phyloP scores from a whole-genome alignment of 2,329 filamentous ascomycete genomes.

The Epichloe scottii region DNA sequence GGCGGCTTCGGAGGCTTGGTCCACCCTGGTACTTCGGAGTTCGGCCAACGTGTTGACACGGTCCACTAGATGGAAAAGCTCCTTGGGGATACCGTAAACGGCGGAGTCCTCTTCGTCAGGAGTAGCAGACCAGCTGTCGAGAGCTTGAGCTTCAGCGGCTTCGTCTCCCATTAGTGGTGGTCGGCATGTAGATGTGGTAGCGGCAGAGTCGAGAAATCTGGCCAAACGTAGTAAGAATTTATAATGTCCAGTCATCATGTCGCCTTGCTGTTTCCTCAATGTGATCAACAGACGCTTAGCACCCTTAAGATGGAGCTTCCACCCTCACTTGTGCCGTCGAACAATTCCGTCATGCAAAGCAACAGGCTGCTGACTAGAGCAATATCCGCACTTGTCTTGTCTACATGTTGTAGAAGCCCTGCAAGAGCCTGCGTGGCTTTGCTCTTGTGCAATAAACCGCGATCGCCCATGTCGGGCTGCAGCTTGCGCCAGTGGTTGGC shows the following conservation, averaged over 20 bases:
- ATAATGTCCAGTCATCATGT: slow-evolving; percentile 24
- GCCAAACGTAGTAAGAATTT: slow-evolving; percentile 23
- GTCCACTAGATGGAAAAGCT: slow-evolving; percentile 22
- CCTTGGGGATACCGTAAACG: slow-evolving; percentile 24
- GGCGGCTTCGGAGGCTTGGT: slow-evolving; percentile 16
- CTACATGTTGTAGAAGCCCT: slow-evolving; percentile 21
- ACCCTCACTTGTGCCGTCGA: slow-evolving; percentile 28
- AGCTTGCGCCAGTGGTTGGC: slow-evolving; percentile 23
- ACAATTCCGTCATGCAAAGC: slow-evolving; percentile 29
- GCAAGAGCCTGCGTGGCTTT: slow-evolving; percentile 20
- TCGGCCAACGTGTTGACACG: slow-evolving; percentile 20
- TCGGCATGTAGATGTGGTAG: slow-evolving; percentile 21
- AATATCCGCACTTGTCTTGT: slow-evolving; percentile 19
- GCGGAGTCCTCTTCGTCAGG: slow-evolving; percentile 21
- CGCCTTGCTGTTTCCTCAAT: slow-evolving; percentile 17
- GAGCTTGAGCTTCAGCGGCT: slow-evolving; percentile 14
- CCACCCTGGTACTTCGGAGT: slow-evolving; percentile 19
- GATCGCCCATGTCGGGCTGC: slow-evolving; percentile 17
- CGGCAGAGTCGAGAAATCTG: slow-evolving; percentile 21
- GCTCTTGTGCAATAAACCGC: slow-evolving; percentile 19
- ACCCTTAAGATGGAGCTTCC: slow-evolving; percentile 30
- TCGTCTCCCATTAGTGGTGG: slow-evolving; percentile 22
- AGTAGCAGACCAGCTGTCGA: slow-evolving; percentile 15
- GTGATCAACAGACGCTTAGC: slow-evolving; percentile 26
- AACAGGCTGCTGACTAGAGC: slow-evolving; percentile 27